Conservation (phyloP, 257 asterid species). For the Rehmannia glutinosa region DNA sequence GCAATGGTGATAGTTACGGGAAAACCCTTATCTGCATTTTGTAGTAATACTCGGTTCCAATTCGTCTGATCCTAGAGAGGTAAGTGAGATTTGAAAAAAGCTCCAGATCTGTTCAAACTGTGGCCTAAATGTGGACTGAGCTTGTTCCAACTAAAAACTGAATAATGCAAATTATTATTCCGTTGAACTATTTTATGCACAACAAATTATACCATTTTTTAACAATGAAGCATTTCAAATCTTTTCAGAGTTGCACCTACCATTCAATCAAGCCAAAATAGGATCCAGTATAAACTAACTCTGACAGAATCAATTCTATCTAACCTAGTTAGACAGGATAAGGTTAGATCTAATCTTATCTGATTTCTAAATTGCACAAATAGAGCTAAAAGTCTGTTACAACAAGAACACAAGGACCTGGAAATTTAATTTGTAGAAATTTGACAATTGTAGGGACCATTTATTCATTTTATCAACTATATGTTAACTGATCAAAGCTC, state of each 20-base stretch:
- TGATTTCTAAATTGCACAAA: not conserved
- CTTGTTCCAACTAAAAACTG: not conserved
- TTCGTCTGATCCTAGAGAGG: no score
- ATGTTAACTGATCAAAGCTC: no score
- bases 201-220: not conserved
- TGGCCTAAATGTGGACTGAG: not conserved
- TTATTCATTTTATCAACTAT: no score
- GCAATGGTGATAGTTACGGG: no score
- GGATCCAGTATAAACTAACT: not conserved
- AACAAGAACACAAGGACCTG: no score
- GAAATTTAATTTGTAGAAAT: no score
- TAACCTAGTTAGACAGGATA: not conserved
- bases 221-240: not conserved
- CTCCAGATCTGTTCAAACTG: not conserved
- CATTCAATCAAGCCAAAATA: not conserved
- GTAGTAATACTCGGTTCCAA: not conserved
- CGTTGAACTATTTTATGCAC: not conserved
- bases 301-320: not conserved
- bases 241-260: not conserved
- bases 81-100: no score
- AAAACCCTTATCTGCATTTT: not conserved
- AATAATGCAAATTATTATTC: no score
- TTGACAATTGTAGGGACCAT: no score
- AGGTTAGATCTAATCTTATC: not conserved
- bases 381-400: not conserved